Evolutionary conservation across 177 flowering plant species (phyloP), one percentile per base, ranked within the genome.

Genomic region (Telopea speciosissima): DNA sequence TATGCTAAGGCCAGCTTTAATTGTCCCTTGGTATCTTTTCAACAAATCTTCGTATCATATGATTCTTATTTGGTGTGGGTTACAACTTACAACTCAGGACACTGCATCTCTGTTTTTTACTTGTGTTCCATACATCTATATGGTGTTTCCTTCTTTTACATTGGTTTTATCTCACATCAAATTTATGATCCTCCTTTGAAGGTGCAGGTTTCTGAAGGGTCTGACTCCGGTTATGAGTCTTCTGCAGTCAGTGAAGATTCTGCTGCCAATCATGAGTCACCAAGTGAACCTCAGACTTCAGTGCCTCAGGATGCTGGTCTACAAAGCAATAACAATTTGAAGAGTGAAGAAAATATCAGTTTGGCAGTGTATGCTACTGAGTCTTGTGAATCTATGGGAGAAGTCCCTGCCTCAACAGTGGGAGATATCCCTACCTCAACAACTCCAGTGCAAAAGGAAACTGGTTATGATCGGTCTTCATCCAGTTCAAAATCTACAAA

Each of bases 121-220:
- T 6, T 6, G 7, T 36, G 7, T 36, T 36, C 40, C 40, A 36
- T 36, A 36, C 3, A 36, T 36, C 9, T 4, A 28, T 28, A 28
- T 2, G 31, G 23, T 58, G 23, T 58, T n/a, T 58, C 2, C 61
- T 58, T 3, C 61, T n/a, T 16, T 54, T 16, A 16, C 7, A 14
- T 54, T 12, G 16, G 59, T 21, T 21, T 16, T 21, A 14, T 54
- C 59, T 54, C 59, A 54, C 19, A 21, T 21, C 59, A 54, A 17
- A 58, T 58, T 58, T 58, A 58, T n/a, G n/a, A 5, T 49, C 65
- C 14, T 49, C 23, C 61, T 67, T 24, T 62, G 31, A 52, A 36
- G 72, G 63, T 85, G 81, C 87, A 88, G 97, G 80, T 45, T 40
- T 69, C 67, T 74, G 85, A 82, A 74, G 70, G 69, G 72, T 66